These are phyloP conservation scores for Retiboletus fuscus DNA, from an alignment of 1,284 basidiomycete genomes.

Conservation along the genomic window DNA sequence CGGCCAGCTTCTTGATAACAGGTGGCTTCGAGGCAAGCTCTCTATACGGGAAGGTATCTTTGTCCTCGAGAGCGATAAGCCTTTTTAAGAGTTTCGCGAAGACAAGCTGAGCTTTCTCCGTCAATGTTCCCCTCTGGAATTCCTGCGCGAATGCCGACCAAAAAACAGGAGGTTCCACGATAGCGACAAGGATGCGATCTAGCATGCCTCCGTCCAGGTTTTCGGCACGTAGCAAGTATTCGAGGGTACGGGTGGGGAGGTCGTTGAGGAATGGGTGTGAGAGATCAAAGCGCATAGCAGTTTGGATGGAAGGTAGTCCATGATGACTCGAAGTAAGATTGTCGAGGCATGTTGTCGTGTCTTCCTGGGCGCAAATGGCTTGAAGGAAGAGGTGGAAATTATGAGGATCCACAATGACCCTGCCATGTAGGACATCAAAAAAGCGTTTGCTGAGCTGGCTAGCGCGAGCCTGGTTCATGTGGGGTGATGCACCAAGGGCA, in stretches of 20 bases:
- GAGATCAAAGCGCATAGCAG: slow-evolving; percentile 60
- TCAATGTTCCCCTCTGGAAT: slow-evolving; percentile 53
- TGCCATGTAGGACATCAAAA: slow-evolving; percentile 43
- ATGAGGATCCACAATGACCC: slow-evolving; percentile 30
- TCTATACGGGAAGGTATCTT: slow-evolving; percentile 53
- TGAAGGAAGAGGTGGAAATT: slow-evolving; percentile 57
- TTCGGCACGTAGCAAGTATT: slow-evolving; percentile 58
- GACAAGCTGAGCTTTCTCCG: slow-evolving; percentile 50
- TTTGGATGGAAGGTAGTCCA: slow-evolving; percentile 58
- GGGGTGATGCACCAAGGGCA: not conserved
- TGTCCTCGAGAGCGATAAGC: slow-evolving; percentile 56
- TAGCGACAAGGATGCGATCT: slow-evolving; percentile 53
- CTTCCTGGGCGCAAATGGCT: slow-evolving; percentile 56
- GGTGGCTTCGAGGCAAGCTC: slow-evolving; percentile 52
- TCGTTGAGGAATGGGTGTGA: slow-evolving; percentile 60
- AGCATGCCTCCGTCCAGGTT: slow-evolving; percentile 59
- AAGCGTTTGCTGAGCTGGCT: slow-evolving; percentile 44
- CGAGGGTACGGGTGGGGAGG: slow-evolving; percentile 52
- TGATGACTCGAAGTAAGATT: slow-evolving; percentile 54
- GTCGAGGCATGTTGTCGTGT: slow-evolving; percentile 55
- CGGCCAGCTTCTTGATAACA: slow-evolving; percentile 51
- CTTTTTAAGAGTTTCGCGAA: slow-evolving; percentile 68
- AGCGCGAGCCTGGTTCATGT: slow-evolving; percentile 37
- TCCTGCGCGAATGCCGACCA: slow-evolving; percentile 58
- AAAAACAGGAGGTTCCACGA: slow-evolving; percentile 69